These are phyloP conservation scores for Microascus cirrosus DNA, from an alignment of 2,329 filamentous ascomycete species.

Conservation along the genomic window DNA sequence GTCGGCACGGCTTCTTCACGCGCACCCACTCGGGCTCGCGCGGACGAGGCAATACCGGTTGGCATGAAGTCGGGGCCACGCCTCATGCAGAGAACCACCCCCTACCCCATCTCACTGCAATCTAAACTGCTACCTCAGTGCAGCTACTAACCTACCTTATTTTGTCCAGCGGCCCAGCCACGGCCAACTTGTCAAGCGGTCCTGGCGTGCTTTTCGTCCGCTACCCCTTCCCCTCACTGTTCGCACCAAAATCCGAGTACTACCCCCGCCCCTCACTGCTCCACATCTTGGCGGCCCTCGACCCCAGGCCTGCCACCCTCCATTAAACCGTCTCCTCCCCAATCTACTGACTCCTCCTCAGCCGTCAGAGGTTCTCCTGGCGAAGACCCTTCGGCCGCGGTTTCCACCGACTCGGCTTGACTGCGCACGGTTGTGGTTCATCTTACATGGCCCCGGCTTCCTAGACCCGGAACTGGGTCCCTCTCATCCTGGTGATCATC, in stretches of 20 bases:
- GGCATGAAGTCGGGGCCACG: not conserved
- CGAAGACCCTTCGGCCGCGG: not conserved
- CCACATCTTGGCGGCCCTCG: not conserved
- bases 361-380: not conserved
- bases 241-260: not conserved
- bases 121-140: constrained; percentile 1
- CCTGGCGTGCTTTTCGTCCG: not conserved
- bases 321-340: not conserved
- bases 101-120: not conserved
- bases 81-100: not conserved
- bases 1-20: not conserved
- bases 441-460: not conserved
- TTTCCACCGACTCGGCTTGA: not conserved
- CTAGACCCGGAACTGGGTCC: not conserved
- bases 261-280: not conserved
- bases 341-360: not conserved
- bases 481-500: not conserved
- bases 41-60: not conserved
- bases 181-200: not conserved
- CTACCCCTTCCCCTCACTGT: not conserved
- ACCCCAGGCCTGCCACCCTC: not conserved
- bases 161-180: not conserved
- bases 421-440: not conserved
- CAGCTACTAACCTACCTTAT: constrained; percentile 3
- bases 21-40: not conserved